A percentile compares a stretch with the other conserved stretches of the same genome.
Evolutionary conservation across 495 filamentous ascomycete genomes (phyloP).

Genomic region (Trichoderma parareesei): DNA sequence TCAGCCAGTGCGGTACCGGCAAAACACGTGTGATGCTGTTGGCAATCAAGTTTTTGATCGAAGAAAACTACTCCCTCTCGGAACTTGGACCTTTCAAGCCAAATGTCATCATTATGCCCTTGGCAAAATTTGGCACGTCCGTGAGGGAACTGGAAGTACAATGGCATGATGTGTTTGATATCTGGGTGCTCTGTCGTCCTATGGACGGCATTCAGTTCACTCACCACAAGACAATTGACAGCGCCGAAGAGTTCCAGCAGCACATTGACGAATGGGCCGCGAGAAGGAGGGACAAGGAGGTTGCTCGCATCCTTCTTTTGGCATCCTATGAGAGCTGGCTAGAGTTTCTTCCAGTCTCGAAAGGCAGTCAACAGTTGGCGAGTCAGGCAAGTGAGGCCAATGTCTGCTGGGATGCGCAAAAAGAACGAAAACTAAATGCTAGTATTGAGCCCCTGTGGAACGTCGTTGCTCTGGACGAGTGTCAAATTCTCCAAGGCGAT

Average conservation of each 20-base stretch:
- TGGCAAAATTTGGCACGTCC: background rate
- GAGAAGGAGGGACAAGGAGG: too few species aligned
- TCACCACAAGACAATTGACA: background rate
- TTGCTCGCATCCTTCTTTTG: background rate
- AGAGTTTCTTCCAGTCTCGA: background rate
- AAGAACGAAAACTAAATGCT: too few species aligned
- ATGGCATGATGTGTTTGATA: background rate
- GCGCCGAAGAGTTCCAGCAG: background rate
- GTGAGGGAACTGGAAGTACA: background rate
- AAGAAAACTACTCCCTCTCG: background rate
- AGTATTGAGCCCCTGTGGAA: background rate
- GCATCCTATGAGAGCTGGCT: background rate
- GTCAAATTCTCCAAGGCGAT: background rate
- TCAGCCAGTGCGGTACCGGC: background rate
- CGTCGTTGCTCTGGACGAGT: background rate
- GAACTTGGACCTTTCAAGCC: background rate
- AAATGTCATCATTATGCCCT: background rate
- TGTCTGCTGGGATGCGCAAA: too few species aligned
- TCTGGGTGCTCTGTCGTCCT: background rate
- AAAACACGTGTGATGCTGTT: background rate
- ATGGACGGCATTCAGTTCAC: background rate
- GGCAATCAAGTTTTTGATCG: background rate
- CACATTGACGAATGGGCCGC: background rate
- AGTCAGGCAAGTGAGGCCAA: background rate
- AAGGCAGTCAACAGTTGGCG: background rate